These are phyloP conservation scores for Alternaria sp. DNA, from an alignment of 2,329 filamentous ascomycete genomes.

Conservation along the genomic window DNA sequence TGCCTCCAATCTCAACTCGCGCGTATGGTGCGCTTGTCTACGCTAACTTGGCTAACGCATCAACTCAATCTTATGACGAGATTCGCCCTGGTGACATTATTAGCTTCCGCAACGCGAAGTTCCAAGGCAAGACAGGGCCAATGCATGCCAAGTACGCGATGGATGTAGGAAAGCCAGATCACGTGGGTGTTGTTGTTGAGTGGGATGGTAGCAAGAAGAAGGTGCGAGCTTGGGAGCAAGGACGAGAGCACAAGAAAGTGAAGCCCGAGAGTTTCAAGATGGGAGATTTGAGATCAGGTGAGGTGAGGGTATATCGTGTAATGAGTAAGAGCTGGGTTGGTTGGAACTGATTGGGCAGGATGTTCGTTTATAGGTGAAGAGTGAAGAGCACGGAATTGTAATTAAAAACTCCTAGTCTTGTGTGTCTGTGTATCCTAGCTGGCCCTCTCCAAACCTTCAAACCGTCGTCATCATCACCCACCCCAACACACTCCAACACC, in stretches of 20 bases:
- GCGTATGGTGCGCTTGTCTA: constrained; percentile 93
- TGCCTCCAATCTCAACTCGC: constrained; percentile 85
- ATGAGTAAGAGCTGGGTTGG: constrained; percentile 93
- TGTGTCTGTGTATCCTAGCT: constrained; percentile 2
- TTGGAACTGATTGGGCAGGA: constrained; percentile 62
- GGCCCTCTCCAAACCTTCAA: not conserved
- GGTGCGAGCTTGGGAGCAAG: constrained; percentile 93
- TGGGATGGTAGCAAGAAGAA: constrained; percentile 99
- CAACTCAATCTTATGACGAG: constrained; percentile 87
- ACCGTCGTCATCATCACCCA: not conserved
- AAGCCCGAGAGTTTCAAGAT: constrained; percentile 94
- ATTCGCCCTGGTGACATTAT: constrained; percentile 94
- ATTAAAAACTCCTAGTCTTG: constrained; percentile 4
- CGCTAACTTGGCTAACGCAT: constrained; percentile 92
- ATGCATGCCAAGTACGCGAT: constrained; percentile 93
- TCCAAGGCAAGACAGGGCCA: constrained; percentile 92
- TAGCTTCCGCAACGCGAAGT: constrained; percentile 88
- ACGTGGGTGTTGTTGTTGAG: constrained; percentile 90
- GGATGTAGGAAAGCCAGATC: constrained; percentile 87
- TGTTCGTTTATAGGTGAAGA: not conserved
- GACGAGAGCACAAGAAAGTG: constrained; percentile 89
- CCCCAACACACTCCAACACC: not conserved
- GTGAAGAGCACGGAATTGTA: constrained; percentile 1
- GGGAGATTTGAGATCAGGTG: constrained; percentile 88
- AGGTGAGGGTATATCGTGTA: constrained; percentile 96